A percentile compares a stretch with the other conserved stretches of the same genome.
Conservation (phyloP, 441 rosid genomes). For the Francoa sonchifolia region DNA sequence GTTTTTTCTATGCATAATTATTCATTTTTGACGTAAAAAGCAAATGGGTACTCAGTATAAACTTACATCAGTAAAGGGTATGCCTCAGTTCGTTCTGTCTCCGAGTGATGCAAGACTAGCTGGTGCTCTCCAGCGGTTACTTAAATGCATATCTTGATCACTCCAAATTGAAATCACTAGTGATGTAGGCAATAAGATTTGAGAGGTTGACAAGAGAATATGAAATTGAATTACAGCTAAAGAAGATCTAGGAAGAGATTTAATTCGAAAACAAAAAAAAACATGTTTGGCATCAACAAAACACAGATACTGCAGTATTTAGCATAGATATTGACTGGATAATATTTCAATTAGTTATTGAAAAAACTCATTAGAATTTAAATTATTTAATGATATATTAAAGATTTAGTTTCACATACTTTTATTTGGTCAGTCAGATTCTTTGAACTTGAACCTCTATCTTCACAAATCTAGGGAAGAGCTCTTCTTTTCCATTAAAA, state of each 20-base stretch:
- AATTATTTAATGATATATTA: conserved; percentile 26
- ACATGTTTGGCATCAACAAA: conserved; percentile 24
- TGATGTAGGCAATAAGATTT: conserved; percentile 26
- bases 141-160: conserved; percentile 14
- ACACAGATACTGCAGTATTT: conserved; percentile 28
- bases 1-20: too few species aligned
- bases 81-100: too few species aligned
- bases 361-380: conserved; percentile 12
- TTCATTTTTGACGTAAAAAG: too few species aligned
- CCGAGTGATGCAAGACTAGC: too few species aligned
- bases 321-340: conserved; percentile 39
- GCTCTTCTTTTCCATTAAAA: conserved; percentile 16
- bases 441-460: conserved; percentile 18
- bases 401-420: conserved; percentile 24
- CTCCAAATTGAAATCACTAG: conserved; percentile 16
- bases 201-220: conserved; percentile 14
- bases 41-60: too few species aligned
- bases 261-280: conserved; percentile 5
- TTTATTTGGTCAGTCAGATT: conserved; percentile 23
- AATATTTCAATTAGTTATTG: conserved; percentile 20
- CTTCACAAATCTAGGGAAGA: conserved; percentile 23
- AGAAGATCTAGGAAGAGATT: conserved; percentile 40
- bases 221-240: conserved; percentile 24
- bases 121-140: too few species aligned
- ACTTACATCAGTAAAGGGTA: too few species aligned